phyloP scores from a whole-genome alignment of 352 stramenopile species.

The Phytophthora vignae region DNA sequence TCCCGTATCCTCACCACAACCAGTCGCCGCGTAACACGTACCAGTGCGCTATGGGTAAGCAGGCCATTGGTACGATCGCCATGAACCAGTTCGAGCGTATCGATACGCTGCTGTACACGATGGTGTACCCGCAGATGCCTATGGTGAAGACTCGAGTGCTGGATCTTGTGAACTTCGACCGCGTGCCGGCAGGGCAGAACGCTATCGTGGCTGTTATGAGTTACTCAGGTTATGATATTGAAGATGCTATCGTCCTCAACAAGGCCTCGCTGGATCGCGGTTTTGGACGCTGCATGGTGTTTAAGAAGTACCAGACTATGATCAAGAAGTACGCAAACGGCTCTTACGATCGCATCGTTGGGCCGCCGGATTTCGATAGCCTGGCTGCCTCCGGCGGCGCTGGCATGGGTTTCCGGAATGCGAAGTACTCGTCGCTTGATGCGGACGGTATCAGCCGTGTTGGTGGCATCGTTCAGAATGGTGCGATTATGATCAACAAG shows the following conservation, averaged over 20 bases:
- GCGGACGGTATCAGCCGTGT: constrained; percentile 96
- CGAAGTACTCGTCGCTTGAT: constrained; percentile 95
- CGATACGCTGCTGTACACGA: constrained; percentile 98
- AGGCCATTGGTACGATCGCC: constrained; percentile 99
- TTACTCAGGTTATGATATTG: constrained; percentile 99
- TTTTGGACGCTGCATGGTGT: constrained; percentile 99
- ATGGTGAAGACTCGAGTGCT: constrained; percentile 99
- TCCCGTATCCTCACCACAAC: constrained; percentile 99
- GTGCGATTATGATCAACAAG: constrained; percentile 99
- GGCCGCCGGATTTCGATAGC: constrained; percentile 90
- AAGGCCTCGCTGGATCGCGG: constrained; percentile 97
- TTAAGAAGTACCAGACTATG: constrained; percentile 98
- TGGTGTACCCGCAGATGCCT: constrained; percentile 99
- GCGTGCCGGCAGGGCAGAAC: constrained; percentile 98
- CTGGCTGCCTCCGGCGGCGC: constrained; percentile 59
- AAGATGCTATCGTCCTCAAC: constrained; percentile 99
- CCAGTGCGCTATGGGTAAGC: constrained; percentile 99
- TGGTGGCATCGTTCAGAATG: constrained; percentile 91
- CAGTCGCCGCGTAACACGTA: constrained; percentile 99
- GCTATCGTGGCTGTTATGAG: constrained; percentile 99
- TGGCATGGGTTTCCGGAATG: constrained; percentile 83
- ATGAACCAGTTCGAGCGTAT: constrained; percentile 99
- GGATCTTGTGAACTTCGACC: constrained; percentile 99
- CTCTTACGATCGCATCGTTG: constrained; percentile 95
- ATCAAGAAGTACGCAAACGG: constrained; percentile 98